phyloP scores from a whole-genome alignment of 2,329 filamentous ascomycete species.

The Paecilomyces niveus region DNA sequence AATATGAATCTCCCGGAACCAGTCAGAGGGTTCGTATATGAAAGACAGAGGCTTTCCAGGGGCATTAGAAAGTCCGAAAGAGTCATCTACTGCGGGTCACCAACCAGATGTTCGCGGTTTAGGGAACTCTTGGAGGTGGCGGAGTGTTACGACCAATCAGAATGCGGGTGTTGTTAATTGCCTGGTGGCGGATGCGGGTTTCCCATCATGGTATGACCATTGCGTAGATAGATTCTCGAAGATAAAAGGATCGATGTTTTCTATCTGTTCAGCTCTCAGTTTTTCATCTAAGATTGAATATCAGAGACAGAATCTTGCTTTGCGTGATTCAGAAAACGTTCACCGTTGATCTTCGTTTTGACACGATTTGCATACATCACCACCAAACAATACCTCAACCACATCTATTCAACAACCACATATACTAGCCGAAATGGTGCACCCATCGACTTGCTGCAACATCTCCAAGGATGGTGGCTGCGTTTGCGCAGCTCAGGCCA shows the following conservation, averaged over 20 bases:
- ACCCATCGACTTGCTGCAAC: slow-evolving; percentile 50
- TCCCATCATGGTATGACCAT: slow-evolving; percentile 10
- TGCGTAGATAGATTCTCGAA: background rate
- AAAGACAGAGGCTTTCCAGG: background rate
- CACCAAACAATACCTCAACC: background rate
- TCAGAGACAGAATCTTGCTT: background rate
- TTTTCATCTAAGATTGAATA: background rate
- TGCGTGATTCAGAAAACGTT: background rate
- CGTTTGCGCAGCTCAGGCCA: slow-evolving; percentile 52
- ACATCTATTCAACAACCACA: background rate
- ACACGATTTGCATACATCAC: background rate
- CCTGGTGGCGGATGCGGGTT: slow-evolving; percentile 9
- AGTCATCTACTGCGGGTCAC: slow-evolving; percentile 1
- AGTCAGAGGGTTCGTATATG: background rate
- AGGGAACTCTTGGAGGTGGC: background rate
- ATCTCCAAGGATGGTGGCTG: slow-evolving; percentile 47
- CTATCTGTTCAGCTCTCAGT: background rate
- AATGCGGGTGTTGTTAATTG: slow-evolving; percentile 18
- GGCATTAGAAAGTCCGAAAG: background rate
- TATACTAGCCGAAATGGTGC: slow-evolving; percentile 4
- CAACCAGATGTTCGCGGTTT: slow-evolving; percentile 8
- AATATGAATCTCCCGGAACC: background rate
- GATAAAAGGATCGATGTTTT: background rate
- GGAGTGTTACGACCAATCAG: slow-evolving; percentile 15
- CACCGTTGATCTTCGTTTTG: background rate